phyloP scores from a whole-genome alignment of 805 yeast species.

The Lachancea waltii region DNA sequence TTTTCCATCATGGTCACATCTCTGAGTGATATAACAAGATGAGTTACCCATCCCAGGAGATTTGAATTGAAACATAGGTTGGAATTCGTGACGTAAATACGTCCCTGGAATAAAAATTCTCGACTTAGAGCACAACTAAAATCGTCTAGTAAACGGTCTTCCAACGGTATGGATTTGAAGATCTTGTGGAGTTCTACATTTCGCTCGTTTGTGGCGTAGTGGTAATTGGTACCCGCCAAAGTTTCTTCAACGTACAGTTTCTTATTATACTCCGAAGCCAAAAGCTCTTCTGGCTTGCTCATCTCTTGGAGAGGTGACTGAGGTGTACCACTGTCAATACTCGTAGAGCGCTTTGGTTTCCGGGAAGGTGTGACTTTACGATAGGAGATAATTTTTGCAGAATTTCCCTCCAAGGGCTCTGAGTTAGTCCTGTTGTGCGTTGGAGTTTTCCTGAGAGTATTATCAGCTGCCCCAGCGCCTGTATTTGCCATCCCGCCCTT shows the following conservation, averaged over 20 bases:
- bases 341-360: constrained; percentile 6
- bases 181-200: constrained; percentile 71
- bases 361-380: constrained; percentile 21
- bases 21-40: constrained; percentile 58
- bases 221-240: constrained; percentile 50
- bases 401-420: constrained; percentile 6
- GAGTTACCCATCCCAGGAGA: constrained; percentile 86
- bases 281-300: constrained; percentile 21
- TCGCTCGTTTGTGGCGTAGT: constrained; percentile 58
- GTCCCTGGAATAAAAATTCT: constrained; percentile 83
- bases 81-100: constrained; percentile 71
- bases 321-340: constrained; percentile 9
- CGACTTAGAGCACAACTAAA: constrained; percentile 84
- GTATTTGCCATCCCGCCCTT: no score
- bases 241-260: constrained; percentile 52
- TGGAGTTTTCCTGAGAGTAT: constrained; percentile 1
- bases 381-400: constrained; percentile 30
- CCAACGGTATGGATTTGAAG: constrained; percentile 59
- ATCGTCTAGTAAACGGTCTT: constrained; percentile 76
- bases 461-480: no score
- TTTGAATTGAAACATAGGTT: constrained; percentile 76
- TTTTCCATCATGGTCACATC: constrained; percentile 65
- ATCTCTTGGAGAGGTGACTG: constrained; percentile 17
- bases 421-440: constrained; percentile 6
- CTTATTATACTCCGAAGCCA: constrained; percentile 22